A percentile compares a stretch with the other conserved stretches of the same genome.
These are phyloP conservation scores for Hyparrhenia diplandra DNA, from an alignment of 176 grass and related monocot species.

Conservation along the genomic window DNA sequence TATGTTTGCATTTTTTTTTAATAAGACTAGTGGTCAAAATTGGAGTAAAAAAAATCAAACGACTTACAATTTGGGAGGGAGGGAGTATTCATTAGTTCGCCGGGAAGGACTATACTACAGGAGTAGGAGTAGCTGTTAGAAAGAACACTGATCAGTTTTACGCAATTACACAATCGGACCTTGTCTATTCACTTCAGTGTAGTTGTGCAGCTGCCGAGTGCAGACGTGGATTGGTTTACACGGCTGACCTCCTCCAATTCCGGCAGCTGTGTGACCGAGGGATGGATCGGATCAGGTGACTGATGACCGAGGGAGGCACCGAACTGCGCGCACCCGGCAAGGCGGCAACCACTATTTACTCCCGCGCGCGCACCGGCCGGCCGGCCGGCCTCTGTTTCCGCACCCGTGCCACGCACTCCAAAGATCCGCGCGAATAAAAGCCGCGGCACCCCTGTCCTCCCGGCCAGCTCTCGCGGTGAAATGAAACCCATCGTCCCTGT, in stretches of 20 bases:
- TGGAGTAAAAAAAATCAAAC: no score
- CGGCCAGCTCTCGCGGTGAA: conserved; percentile 7
- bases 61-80: no score
- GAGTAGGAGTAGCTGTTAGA: not conserved
- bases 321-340: not conserved
- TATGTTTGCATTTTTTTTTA: no score
- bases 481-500: conserved; percentile 1
- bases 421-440: conserved; percentile 20
- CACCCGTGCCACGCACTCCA: no score
- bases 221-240: not conserved
- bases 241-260: not conserved
- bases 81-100: not conserved
- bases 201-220: not conserved
- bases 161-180: not conserved
- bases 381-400: no score
- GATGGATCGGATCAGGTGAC: not conserved
- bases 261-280: no score
- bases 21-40: no score
- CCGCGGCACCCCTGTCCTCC: not conserved
- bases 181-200: not conserved
- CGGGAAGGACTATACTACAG: not conserved
- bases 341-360: not conserved
- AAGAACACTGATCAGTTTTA: not conserved
- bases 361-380: no score
- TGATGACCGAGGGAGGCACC: no score